Evolutionary conservation across 768 basidiomycete genomes (phyloP).

Genomic region (Mycena polygramma): DNA sequence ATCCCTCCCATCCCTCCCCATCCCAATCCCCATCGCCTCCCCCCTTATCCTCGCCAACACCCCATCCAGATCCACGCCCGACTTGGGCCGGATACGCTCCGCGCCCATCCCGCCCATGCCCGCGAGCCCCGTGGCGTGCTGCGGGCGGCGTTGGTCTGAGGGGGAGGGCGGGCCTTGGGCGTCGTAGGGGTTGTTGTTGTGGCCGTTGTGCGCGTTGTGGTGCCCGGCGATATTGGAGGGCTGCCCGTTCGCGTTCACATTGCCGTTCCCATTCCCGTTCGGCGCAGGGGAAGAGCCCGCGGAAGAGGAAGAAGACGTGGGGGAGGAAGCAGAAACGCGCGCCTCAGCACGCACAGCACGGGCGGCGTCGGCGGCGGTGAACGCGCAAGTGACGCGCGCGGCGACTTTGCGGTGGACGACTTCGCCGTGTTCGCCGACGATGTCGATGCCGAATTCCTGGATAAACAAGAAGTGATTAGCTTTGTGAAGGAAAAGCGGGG

Average conservation of each 20-base stretch:
- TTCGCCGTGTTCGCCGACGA: conserved; percentile 76
- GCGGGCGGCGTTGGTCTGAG: not conserved
- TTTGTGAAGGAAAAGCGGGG: too few relatives aligned
- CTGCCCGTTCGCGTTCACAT: not conserved
- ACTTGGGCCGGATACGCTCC: conserved; percentile 33
- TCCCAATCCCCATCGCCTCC: conserved; percentile 8
- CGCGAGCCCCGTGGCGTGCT: conserved; percentile 24
- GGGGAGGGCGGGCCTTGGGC: too few relatives aligned
- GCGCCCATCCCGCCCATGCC: conserved; percentile 39
- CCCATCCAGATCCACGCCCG: conserved; percentile 25
- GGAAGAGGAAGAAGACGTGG: not conserved
- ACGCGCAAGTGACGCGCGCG: conserved; percentile 70
- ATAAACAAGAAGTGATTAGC: too few relatives aligned
- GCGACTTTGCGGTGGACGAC: conserved; percentile 81
- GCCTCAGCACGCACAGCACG: conserved; percentile 53
- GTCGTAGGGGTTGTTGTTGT: not conserved
- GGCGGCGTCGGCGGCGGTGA: conserved; percentile 66
- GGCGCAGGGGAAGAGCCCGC: too few relatives aligned
- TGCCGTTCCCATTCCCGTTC: too few relatives aligned
- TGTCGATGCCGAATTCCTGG: conserved; percentile 83
- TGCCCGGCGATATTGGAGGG: not conserved
- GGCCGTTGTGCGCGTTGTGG: not conserved
- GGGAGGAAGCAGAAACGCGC: conserved; percentile 39
- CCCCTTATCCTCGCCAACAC: conserved; percentile 29
- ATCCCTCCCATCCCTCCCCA: not conserved